These are phyloP conservation scores for Macroventuria anomochaeta DNA, from an alignment of 2,329 filamentous ascomycete species.

Conservation along the genomic window DNA sequence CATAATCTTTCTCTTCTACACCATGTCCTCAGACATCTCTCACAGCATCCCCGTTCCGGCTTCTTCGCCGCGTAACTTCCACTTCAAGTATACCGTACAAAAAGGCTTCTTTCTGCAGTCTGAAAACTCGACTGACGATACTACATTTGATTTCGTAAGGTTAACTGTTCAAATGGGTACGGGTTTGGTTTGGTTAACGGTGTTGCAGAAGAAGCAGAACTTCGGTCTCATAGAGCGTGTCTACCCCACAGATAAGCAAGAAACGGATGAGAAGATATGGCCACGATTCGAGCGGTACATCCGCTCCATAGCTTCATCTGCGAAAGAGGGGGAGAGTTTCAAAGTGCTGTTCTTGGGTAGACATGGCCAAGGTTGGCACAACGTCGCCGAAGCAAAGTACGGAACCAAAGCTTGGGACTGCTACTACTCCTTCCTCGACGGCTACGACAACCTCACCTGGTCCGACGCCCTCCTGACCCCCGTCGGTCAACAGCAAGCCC, in stretches of 20 bases:
- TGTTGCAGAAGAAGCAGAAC: conserved; percentile 61
- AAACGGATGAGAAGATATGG: conserved; percentile 59
- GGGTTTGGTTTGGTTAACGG: neutral
- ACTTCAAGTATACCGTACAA: conserved; percentile 66
- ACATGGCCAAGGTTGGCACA: conserved; percentile 72
- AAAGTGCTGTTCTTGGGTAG: conserved; percentile 73
- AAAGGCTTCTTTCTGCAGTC: conserved; percentile 70
- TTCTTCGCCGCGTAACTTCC: conserved; percentile 26
- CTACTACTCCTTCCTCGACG: conserved; percentile 69
- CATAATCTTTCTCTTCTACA: conserved; percentile 18
- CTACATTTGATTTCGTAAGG: conserved; percentile 69
- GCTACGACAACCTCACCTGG: conserved; percentile 68
- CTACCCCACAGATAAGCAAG: conserved; percentile 51
- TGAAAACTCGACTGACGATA: conserved; percentile 61
- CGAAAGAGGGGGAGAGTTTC: conserved; percentile 57
- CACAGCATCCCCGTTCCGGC: conserved; percentile 1
- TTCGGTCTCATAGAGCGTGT: conserved; percentile 70
- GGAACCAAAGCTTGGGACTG: conserved; percentile 73
- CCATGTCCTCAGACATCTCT: conserved; percentile 5
- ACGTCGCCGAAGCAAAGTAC: conserved; percentile 71
- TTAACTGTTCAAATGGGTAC: no score
- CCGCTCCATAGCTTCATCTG: conserved; percentile 57
- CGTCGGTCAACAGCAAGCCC: conserved; percentile 64
- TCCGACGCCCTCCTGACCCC: conserved; percentile 67
- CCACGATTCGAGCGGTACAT: conserved; percentile 66